These are phyloP conservation scores for Psilocybe subaeruginosa DNA, from an alignment of 768 basidiomycete genomes.

Conservation along the genomic window DNA sequence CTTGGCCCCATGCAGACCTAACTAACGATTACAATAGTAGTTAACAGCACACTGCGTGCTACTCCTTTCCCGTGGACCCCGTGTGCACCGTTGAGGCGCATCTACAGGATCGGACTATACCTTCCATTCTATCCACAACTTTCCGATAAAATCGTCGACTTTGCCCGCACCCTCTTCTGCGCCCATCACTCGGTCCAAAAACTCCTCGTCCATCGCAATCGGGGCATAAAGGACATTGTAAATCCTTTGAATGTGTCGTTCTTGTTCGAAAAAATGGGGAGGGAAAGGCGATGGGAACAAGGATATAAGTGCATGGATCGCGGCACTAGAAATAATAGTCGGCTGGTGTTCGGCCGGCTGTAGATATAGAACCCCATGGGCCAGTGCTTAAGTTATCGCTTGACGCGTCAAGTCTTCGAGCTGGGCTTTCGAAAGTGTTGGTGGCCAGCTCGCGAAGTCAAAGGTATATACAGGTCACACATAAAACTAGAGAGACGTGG, in stretches of 20 bases:
- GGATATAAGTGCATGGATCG: constrained; percentile 89
- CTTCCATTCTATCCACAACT: constrained; percentile 61
- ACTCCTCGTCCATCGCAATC: constrained; percentile 76
- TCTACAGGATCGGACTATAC: no score
- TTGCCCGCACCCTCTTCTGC: constrained; percentile 73
- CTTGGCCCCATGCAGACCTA: no score
- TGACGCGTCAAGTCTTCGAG: constrained; percentile 60
- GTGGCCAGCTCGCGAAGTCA: constrained; percentile 74
- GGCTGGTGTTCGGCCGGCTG: constrained; percentile 56
- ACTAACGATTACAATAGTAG: no score
- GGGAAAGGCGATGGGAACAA: constrained; percentile 91
- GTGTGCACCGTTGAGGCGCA: no score
- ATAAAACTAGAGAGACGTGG: neutral
- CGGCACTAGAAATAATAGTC: constrained; percentile 55
- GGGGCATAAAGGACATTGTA: constrained; percentile 90
- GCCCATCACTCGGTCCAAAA: constrained; percentile 86
- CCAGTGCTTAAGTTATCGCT: constrained; percentile 83
- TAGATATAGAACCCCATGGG: constrained; percentile 82
- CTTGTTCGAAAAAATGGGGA: constrained; percentile 64
- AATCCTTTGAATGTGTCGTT: constrained; percentile 64
- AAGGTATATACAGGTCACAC: constrained; percentile 30
- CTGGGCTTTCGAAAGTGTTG: constrained; percentile 59
- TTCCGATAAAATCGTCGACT: constrained; percentile 86
- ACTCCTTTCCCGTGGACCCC: no score
- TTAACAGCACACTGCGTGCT: no score